These are phyloP conservation scores for Rhamnella rubrinervis DNA, from an alignment of 331 rosid species.

Conservation along the genomic window DNA sequence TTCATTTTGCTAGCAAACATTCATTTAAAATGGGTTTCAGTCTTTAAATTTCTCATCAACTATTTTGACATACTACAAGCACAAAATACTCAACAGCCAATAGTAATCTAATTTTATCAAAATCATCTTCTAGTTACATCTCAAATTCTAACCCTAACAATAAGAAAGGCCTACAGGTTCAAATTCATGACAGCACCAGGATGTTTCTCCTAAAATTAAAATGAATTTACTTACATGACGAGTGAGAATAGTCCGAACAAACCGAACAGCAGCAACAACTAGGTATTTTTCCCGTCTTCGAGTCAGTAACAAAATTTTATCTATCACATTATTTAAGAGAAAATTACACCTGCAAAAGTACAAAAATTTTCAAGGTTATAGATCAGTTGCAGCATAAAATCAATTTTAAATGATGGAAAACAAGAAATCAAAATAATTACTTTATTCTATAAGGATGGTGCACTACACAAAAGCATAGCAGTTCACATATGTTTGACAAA, in stretches of 20 bases:
- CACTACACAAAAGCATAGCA: conserved; percentile 93
- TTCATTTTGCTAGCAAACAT: too few species aligned
- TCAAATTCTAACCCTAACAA: too few species aligned
- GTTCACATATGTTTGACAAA: conserved; percentile 82
- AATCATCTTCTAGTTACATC: too few species aligned
- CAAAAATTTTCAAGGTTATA: conserved; percentile 18
- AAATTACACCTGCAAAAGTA: conserved; percentile 69
- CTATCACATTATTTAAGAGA: conserved; percentile 67
- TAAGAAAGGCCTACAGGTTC: too few species aligned
- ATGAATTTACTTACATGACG: conserved; percentile 65
- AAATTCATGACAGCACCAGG: background rate
- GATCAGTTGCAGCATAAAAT: conserved; percentile 12
- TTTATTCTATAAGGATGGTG: conserved; percentile 98
- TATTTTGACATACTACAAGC: too few species aligned
- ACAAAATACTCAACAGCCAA: too few species aligned
- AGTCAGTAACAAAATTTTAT: conserved; percentile 75
- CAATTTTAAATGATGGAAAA: conserved; percentile 20
- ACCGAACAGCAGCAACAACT: conserved; percentile 96
- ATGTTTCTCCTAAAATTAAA: background rate
- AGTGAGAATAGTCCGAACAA: conserved; percentile 80
- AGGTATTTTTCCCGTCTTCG: conserved; percentile 77
- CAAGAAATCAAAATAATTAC: conserved; percentile 46
- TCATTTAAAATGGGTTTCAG: too few species aligned
- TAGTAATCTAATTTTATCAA: too few species aligned
- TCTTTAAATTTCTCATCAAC: too few species aligned